Evolutionary conservation across 1,139 yeast genomes (phyloP), one percentile per base, ranked within the genome.

Genomic region (Geotrichum carabidarum): DNA sequence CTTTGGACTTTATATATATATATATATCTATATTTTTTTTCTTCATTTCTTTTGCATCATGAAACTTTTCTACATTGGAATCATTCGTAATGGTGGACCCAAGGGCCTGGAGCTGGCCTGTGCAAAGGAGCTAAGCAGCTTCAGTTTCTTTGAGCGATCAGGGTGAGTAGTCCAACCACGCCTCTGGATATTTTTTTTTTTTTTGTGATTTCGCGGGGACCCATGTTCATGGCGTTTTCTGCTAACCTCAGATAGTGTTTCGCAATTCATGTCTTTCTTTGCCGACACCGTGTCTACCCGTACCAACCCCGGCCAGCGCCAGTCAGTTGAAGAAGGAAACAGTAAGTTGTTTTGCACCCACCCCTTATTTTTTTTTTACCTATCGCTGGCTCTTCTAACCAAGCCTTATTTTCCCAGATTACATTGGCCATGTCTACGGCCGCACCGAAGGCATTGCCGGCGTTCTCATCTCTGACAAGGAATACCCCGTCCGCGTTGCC

Each of bases 401-500:
- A n/a, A 11, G 50, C 22, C 35, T 45, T 15, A 18, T 36, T 27
- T 22, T 22, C 31, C 18, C 35, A 66, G 72, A 80, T 69, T 91
- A 91, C 68, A 79, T 88, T 18, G 98, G 96, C 8, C 99, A 94
- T 70, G 93, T 93, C 0, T 93, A 86, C 69, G 84, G 91, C 30
- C 80, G 98, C 62, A 74, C 86, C 36, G 99, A 94, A 71, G 98
- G 98, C 1, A 69, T 93, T 49, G 86, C 95, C n/a, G 96, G 96
- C 60, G 96, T 93, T 32, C 74, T 93, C 58, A 87, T 94, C 68
- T 83, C 96, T 50, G 99, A 93, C 70, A 86, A 86, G 70, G 97
- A 93, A 64, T 93, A 93, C 71, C 99, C 99, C 1, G 91, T 88
- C 18, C 81, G 99, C 68, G 98, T 97, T n/a, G 99, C 97, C 0